Evolutionary conservation across 2,329 filamentous ascomycete species (phyloP).

Genomic region (Diaporthe sp.): DNA sequence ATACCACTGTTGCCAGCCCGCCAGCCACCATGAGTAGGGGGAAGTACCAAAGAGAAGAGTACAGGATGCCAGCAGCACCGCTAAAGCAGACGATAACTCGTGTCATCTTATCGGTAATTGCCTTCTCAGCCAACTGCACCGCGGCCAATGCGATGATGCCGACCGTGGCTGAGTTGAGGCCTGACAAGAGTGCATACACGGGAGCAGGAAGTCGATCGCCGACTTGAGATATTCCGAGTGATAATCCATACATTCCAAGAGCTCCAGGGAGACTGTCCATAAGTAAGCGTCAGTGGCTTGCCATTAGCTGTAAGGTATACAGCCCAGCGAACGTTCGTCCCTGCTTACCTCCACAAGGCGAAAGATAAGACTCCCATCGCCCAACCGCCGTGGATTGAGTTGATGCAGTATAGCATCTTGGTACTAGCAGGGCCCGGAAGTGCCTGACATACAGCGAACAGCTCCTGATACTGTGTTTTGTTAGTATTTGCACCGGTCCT

Average conservation of each 20-base stretch:
- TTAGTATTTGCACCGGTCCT: not conserved
- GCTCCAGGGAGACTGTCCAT: constrained; percentile 71
- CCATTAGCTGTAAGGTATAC: not conserved
- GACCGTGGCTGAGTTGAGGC: constrained; percentile 77
- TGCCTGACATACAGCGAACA: not conserved
- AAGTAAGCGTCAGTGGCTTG: not conserved
- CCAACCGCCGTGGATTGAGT: not conserved
- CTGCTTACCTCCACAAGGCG: not conserved
- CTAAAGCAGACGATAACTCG: not conserved
- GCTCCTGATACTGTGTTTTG: not conserved
- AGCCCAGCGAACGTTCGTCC: not conserved
- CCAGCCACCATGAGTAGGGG: constrained; percentile 69
- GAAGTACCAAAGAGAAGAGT: constrained; percentile 81
- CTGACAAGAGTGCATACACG: constrained; percentile 76
- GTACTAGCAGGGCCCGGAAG: not conserved
- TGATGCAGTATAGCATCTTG: not conserved
- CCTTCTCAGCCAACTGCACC: not conserved
- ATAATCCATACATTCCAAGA: constrained; percentile 75
- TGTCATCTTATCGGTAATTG: not conserved
- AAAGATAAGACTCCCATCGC: not conserved
- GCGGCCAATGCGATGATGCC: constrained; percentile 46
- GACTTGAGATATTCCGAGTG: constrained; percentile 72
- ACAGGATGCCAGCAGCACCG: constrained; percentile 64
- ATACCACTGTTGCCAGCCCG: constrained; percentile 62
- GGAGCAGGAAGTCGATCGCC: constrained; percentile 66